Percentiles rank a stretch among this genome's conserved stretches.
These are phyloP conservation scores for Acer campestre DNA, from an alignment of 345 rosid species.

Conservation along the genomic window DNA sequence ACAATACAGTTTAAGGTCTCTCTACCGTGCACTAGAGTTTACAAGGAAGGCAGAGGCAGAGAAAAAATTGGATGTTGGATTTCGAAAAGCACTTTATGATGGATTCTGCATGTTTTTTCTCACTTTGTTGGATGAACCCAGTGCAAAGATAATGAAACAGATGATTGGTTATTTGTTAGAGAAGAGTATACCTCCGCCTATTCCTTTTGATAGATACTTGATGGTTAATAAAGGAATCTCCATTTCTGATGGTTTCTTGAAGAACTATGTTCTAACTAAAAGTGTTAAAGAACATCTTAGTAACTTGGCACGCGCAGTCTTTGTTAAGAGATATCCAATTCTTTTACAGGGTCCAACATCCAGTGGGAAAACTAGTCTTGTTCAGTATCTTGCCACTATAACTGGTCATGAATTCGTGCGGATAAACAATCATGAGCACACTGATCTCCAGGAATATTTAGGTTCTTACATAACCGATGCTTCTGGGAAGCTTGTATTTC, in stretches of 20 bases:
- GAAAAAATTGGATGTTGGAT: slow-evolving; percentile 40
- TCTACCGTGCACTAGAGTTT: slow-evolving; percentile 86
- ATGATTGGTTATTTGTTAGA: slow-evolving; percentile 54
- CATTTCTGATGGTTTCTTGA: slow-evolving; percentile 43
- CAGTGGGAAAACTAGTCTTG: slow-evolving; percentile 98
- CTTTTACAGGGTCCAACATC: slow-evolving; percentile 97
- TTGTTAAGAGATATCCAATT: slow-evolving; percentile 81
- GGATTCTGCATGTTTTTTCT: slow-evolving; percentile 94
- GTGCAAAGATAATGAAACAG: slow-evolving; percentile 73
- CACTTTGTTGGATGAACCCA: slow-evolving; percentile 74
- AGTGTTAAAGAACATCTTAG: slow-evolving; percentile 73
- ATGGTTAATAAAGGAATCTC: slow-evolving; percentile 28
- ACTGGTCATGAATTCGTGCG: slow-evolving; percentile 91
- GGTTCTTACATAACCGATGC: slow-evolving; percentile 85
- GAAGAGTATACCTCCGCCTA: slow-evolving; percentile 43
- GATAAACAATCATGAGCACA: slow-evolving; percentile 95
- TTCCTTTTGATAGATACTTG: slow-evolving; percentile 53
- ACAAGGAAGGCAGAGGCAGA: slow-evolving; percentile 73
- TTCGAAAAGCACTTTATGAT: slow-evolving; percentile 74
- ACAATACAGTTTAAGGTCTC: slow-evolving; percentile 93
- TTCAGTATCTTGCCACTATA: slow-evolving; percentile 84
- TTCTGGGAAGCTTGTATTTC: slow-evolving; percentile 85
- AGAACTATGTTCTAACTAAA: slow-evolving; percentile 71
- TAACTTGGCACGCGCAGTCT: slow-evolving; percentile 82
- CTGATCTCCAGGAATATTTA: slow-evolving; percentile 90